Conservation (phyloP, 1,139 yeast genomes). For the Protomyces gravidus region DNA sequence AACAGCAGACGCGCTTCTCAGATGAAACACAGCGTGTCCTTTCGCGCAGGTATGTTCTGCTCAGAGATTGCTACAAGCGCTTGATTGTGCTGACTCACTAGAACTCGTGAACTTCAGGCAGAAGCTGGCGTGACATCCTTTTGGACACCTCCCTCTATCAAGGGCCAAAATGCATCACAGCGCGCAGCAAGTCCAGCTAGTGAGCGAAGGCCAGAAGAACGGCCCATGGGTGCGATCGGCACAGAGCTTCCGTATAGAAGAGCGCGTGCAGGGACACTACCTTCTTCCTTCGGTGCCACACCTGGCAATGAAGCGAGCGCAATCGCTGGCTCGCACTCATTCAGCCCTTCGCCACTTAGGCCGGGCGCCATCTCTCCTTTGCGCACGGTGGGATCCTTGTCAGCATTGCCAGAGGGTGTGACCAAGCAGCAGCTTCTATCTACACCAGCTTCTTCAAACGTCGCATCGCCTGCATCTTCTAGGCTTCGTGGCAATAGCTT, state of each 20-base stretch:
- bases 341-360: slow-evolving; percentile 32
- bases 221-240: not conserved
- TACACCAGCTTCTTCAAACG: not conserved
- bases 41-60: slow-evolving; percentile 14
- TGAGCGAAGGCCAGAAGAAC: slow-evolving; percentile 16
- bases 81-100: slow-evolving; percentile 4
- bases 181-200: slow-evolving; percentile 6
- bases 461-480: slow-evolving; percentile 27
- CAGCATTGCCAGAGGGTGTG: slow-evolving; percentile 31
- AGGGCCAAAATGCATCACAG: not conserved
- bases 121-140: slow-evolving; percentile 26
- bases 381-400: slow-evolving; percentile 7
- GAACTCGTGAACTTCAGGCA: slow-evolving; percentile 24
- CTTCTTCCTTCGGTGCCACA: slow-evolving; percentile 43
- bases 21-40: slow-evolving; percentile 12
- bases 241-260: slow-evolving; percentile 36
- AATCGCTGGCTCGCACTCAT: slow-evolving; percentile 33
- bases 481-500: slow-evolving; percentile 40
- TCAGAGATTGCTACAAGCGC: not conserved
- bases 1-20: not conserved
- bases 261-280: slow-evolving; percentile 48
- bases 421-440: slow-evolving; percentile 23
- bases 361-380: slow-evolving; percentile 27
- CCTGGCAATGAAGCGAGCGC: slow-evolving; percentile 23
- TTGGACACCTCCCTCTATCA: slow-evolving; percentile 23